A percentile compares a stretch with the other conserved stretches of the same genome.
These are phyloP conservation scores for Starmera quercuum DNA, from an alignment of 805 yeast species.

Conservation along the genomic window DNA sequence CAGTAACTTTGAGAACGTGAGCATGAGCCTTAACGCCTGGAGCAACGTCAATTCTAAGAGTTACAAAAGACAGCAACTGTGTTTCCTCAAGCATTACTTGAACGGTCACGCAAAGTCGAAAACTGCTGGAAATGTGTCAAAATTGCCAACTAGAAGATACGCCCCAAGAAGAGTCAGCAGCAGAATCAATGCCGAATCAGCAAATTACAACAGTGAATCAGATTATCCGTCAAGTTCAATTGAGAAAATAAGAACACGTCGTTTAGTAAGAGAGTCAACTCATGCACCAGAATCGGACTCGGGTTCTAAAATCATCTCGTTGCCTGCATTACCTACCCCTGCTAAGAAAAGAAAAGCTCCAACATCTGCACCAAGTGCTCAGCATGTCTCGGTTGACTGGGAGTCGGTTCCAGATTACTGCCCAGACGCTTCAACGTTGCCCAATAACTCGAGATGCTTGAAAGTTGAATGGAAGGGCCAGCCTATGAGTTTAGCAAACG, in stretches of 20 bases:
- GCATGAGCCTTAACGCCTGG: constrained; percentile 48
- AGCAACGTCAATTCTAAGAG: constrained; percentile 29
- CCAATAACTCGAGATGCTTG: constrained; percentile 62
- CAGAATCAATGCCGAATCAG: not conserved
- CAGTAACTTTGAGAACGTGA: constrained; percentile 37
- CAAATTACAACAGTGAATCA: constrained; percentile 25
- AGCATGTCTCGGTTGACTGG: constrained; percentile 51
- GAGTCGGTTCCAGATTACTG: constrained; percentile 74
- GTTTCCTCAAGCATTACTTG: constrained; percentile 45
- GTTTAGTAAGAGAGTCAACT: constrained; percentile 36
- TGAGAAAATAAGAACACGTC: constrained; percentile 55
- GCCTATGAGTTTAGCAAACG: constrained; percentile 81
- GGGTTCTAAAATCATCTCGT: constrained; percentile 19
- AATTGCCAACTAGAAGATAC: constrained; percentile 11
- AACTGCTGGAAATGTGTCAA: constrained; percentile 14
- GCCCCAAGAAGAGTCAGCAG: constrained; percentile 18
- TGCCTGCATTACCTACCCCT: constrained; percentile 20
- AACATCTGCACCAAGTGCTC: constrained; percentile 32
- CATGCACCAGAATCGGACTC: constrained; percentile 23
- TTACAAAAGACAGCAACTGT: constrained; percentile 41
- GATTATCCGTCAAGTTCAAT: constrained; percentile 21
- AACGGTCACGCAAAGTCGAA: constrained; percentile 17
- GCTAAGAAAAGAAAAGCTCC: constrained; percentile 34
- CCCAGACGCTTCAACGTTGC: constrained; percentile 63
- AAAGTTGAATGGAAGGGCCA: constrained; percentile 98